These are phyloP conservation scores for Przewalskia tangutica DNA, from an alignment of 257 asterid genomes.

Conservation along the genomic window DNA sequence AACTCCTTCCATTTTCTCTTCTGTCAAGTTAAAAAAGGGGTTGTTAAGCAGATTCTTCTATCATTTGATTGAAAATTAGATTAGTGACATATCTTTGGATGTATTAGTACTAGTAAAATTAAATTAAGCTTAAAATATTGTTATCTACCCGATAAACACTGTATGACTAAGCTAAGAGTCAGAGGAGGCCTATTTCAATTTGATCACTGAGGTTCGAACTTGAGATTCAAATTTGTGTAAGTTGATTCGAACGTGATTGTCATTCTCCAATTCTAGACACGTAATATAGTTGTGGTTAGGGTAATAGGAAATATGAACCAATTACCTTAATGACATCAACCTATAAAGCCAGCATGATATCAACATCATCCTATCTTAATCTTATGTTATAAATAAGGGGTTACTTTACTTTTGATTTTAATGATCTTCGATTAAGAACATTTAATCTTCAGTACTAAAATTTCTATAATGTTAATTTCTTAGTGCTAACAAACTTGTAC, in stretches of 20 bases:
- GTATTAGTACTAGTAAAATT: not conserved
- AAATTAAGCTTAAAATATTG: too few relatives aligned
- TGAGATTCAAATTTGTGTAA: too few relatives aligned
- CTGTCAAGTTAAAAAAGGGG: too few relatives aligned
- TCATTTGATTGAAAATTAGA: too few relatives aligned
- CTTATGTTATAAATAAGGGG: not conserved
- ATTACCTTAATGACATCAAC: constrained; percentile 3
- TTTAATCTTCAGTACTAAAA: not conserved
- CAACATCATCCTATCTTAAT: not conserved
- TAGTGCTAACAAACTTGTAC: not conserved
- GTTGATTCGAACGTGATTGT: not conserved
- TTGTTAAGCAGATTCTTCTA: too few relatives aligned
- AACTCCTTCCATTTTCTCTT: too few relatives aligned
- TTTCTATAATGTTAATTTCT: not conserved
- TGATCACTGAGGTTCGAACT: too few relatives aligned
- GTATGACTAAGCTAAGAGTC: too few relatives aligned
- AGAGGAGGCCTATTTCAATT: too few relatives aligned
- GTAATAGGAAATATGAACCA: not conserved
- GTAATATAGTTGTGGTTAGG: constrained; percentile 2
- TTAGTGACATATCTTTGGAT: not conserved
- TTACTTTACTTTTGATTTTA: not conserved
- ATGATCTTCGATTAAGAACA: not conserved
- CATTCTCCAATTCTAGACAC: not conserved
- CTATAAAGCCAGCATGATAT: not conserved
- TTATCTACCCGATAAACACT: too few relatives aligned